These are phyloP conservation scores for Fusarium lyarnte DNA, from an alignment of 2,329 filamentous ascomycete species.

Conservation along the genomic window DNA sequence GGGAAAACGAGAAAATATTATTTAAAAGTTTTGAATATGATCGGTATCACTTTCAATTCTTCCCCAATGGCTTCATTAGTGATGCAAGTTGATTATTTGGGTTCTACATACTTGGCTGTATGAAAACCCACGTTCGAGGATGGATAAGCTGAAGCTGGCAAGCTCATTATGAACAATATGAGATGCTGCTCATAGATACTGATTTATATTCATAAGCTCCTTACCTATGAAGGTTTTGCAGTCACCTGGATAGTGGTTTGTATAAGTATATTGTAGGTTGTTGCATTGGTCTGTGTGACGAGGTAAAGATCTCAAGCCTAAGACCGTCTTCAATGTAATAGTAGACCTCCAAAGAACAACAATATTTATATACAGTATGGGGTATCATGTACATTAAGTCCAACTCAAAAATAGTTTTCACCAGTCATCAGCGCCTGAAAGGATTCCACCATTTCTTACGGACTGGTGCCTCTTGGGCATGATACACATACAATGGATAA, in stretches of 20 bases:
- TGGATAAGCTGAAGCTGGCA: not conserved
- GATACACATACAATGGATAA: conserved; percentile 35
- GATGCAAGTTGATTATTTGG: not conserved
- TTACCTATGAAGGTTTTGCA: not conserved
- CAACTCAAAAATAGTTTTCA: not conserved
- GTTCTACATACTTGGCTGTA: not conserved
- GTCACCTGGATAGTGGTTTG: not conserved
- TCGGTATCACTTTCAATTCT: not conserved
- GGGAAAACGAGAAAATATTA: not conserved
- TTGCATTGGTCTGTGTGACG: not conserved
- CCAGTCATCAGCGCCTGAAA: conserved; percentile 14
- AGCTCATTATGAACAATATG: not conserved
- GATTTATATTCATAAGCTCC: not conserved
- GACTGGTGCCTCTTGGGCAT: conserved; percentile 15
- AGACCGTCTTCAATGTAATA: not conserved
- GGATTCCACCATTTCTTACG: conserved; percentile 40
- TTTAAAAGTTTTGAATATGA: not conserved
- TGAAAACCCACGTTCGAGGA: not conserved
- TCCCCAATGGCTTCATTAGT: not conserved
- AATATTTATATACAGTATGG: not conserved
- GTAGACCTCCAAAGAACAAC: not conserved
- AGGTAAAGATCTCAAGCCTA: not conserved
- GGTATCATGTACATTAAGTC: not conserved
- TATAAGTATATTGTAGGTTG: not conserved
- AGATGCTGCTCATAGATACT: not conserved